phyloP scores from a whole-genome alignment of 2,329 filamentous ascomycete species.

The Aspergillus texensis region DNA sequence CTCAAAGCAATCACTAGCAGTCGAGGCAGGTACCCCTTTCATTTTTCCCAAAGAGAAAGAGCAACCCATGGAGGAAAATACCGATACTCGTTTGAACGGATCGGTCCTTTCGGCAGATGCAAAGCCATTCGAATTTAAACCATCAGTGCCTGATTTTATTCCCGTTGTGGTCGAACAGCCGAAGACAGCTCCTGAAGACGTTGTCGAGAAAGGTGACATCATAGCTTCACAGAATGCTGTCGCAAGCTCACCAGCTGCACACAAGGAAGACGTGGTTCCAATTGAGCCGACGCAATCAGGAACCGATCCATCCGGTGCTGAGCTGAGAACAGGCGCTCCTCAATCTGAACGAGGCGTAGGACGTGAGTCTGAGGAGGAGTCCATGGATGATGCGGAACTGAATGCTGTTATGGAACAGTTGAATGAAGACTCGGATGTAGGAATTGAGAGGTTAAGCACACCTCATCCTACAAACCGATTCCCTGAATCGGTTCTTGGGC shows the following conservation, averaged over 20 bases:
- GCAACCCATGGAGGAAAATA: conserved; percentile 21
- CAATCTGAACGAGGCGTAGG: conserved; percentile 20
- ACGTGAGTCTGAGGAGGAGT: conserved; percentile 33
- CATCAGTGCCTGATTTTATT: conserved; percentile 34
- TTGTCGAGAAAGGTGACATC: conserved; percentile 29
- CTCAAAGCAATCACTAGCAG: conserved; percentile 14
- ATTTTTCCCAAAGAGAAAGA: conserved; percentile 8
- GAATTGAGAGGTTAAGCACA: conserved; percentile 65
- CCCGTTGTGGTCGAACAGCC: conserved; percentile 21
- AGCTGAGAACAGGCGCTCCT: conserved; percentile 2
- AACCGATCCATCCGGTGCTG: conserved; percentile 10
- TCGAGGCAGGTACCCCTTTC: conserved; percentile 8
- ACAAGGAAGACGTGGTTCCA: conserved; percentile 21
- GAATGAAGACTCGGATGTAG: conserved; percentile 72
- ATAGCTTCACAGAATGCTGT: conserved; percentile 41
- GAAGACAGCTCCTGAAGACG: conserved; percentile 19
- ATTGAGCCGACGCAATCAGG: conserved; percentile 17
- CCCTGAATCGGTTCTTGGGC: conserved; percentile 46
- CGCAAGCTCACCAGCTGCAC: conserved; percentile 27
- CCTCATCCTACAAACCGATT: conserved; percentile 30
- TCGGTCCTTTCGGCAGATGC: conserved; percentile 71
- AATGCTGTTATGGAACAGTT: conserved; percentile 90
- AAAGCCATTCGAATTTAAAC: conserved; percentile 64
- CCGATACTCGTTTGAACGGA: conserved; percentile 38
- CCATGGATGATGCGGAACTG: conserved; percentile 67